Percentiles rank a stretch among this genome's conserved stretches.
Evolutionary conservation across 495 filamentous ascomycete genomes (phyloP).

Genomic region (Rostrohypoxylon terebratum): DNA sequence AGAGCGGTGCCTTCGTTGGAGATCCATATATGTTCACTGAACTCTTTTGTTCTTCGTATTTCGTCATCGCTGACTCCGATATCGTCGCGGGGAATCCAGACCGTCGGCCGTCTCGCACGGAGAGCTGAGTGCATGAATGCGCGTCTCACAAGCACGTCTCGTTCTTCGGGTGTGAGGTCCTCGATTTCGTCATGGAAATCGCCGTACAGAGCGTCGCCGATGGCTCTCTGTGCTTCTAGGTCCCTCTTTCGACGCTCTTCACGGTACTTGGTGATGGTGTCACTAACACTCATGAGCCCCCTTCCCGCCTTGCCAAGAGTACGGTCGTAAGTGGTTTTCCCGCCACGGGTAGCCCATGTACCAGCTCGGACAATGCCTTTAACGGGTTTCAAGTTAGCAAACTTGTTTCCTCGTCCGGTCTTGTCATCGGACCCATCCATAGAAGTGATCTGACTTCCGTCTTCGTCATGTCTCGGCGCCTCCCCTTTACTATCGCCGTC

Average conservation of each 20-base stretch:
- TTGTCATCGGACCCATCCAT: constrained; percentile 34
- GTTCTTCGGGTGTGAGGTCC: constrained; percentile 90
- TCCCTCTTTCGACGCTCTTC: constrained; percentile 58
- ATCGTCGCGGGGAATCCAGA: constrained; percentile 96
- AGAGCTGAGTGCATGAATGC: constrained; percentile 94
- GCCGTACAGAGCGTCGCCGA: constrained; percentile 84
- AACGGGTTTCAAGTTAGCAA: constrained; percentile 55
- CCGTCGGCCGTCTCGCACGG: constrained; percentile 83
- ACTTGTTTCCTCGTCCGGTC: constrained; percentile 38
- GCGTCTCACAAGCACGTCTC: constrained; percentile 85
- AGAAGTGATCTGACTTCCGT: constrained; percentile 37
- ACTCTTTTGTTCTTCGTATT: constrained; percentile 77
- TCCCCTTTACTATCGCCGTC: constrained; percentile 55
- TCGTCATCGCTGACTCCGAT: constrained; percentile 93
- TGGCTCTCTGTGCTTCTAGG: constrained; percentile 75
- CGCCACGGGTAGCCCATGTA: constrained; percentile 60
- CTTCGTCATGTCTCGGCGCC: constrained; percentile 45
- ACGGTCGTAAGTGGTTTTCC: constrained; percentile 55
- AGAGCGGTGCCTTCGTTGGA: constrained; percentile 91
- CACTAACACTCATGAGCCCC: constrained; percentile 51
- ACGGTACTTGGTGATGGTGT: constrained; percentile 55
- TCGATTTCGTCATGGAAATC: constrained; percentile 92
- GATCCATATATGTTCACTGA: constrained; percentile 89
- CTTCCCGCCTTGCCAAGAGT: constrained; percentile 58
- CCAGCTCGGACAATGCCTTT: constrained; percentile 60